A percentile compares a stretch with the other conserved stretches of the same genome.
Conservation (phyloP, 345 rosid genomes). For the Salix brachista region DNA sequence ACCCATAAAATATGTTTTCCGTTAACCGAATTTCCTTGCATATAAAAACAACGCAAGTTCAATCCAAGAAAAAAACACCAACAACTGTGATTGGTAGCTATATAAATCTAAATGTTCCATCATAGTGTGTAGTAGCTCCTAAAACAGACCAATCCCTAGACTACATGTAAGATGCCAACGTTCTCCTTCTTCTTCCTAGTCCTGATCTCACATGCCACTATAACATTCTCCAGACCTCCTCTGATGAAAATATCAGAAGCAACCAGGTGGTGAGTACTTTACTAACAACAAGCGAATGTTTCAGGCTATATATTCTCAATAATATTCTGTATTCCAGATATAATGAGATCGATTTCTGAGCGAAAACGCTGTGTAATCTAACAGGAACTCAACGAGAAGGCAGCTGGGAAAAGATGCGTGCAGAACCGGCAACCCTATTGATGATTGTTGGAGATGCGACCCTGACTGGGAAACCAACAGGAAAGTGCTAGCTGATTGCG, state of each 20-base stretch:
- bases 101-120: neutral
- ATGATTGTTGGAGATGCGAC: conserved; percentile 33
- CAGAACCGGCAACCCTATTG: conserved; percentile 25
- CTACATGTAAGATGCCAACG: conserved; percentile 18
- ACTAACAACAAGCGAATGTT: neutral
- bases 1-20: too few species aligned
- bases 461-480: conserved; percentile 23
- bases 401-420: conserved; percentile 12
- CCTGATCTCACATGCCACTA: conserved; percentile 6
- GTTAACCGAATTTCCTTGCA: too few species aligned
- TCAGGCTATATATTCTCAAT: neutral
- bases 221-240: conserved; percentile 12
- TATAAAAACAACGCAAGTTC: too few species aligned
- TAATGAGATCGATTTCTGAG: neutral
- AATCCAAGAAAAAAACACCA: neutral
- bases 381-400: conserved; percentile 28
- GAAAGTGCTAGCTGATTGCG: conserved; percentile 23
- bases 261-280: conserved; percentile 22
- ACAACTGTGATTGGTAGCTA: neutral
- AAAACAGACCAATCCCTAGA: neutral
- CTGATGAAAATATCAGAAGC: conserved; percentile 9
- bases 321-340: too few species aligned
- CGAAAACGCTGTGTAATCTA: neutral
- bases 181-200: conserved; percentile 16
- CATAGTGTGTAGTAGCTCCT: neutral